Evolutionary conservation across 768 basidiomycete species (phyloP), one percentile per base, ranked within the genome.

Genomic region (Mycena leptocephala): DNA sequence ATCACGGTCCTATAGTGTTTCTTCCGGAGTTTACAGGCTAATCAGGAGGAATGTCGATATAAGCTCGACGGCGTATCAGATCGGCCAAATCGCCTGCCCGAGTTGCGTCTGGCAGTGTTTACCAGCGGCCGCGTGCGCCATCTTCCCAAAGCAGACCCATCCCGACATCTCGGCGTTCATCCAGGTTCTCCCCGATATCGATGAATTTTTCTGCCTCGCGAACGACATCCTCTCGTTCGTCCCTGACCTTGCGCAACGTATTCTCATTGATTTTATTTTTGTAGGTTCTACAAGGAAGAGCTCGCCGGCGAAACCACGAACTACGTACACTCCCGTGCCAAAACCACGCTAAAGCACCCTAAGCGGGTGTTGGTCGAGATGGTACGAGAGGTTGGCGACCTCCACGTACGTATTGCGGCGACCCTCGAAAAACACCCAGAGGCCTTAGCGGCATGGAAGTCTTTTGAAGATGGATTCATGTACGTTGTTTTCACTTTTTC

Each of bases 211-310:
- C 14, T 76, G 72, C 20, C 51, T 46, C 22, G 75, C 61, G 3
- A 82, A 81, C 32, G 81, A 81, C 58, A 56, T 81, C 10, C 71
- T 82, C n/a, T 82, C 81, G 80, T 81, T 24, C 14, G 81, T 77
- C 14, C 56, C 28, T 22, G n/a, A n/a, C n/a, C n/a, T n/a, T n/a
- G n/a, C n/a, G n/a, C n/a, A n/a, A n/a, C n/a, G n/a, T n/a, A n/a
- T n/a, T n/a, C n/a, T n/a, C n/a, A n/a, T n/a, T n/a, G n/a, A n/a
- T n/a, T n/a, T n/a, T n/a, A n/a, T n/a, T n/a, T n/a, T n/a, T n/a
- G n/a, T n/a, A 82, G 81, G 16, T 81, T 78, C 59, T 64, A 80
- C 28, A 82, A 82, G 48, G 80, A 82, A 70, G 70, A 76, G 43
- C 61, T 82, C 2, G 81, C 72, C 10, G 81, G 81, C 22, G 80